A percentile compares a stretch with the other conserved stretches of the same genome.
phyloP scores from a whole-genome alignment of 306 rosid genomes.

The Vigna nakashimae region DNA sequence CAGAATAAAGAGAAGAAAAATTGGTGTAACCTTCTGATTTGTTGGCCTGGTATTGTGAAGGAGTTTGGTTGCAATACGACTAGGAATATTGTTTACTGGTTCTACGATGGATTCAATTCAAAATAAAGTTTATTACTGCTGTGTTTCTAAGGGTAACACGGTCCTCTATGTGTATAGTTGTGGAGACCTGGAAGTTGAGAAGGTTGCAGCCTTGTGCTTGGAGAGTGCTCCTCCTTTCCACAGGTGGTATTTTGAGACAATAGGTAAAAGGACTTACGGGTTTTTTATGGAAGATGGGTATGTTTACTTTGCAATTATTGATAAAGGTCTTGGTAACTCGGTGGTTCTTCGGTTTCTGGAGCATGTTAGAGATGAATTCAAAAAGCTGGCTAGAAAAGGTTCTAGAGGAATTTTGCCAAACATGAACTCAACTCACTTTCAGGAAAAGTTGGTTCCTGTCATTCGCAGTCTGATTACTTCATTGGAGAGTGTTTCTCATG shows the following conservation, averaged over 20 bases:
- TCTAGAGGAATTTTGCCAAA: conserved; percentile 71
- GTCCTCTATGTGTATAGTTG: conserved; percentile 64
- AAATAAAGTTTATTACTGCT: conserved; percentile 72
- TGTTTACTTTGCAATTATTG: conserved; percentile 72
- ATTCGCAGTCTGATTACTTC: conserved; percentile 68
- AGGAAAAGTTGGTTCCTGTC: conserved; percentile 78
- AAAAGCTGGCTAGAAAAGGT: conserved; percentile 61
- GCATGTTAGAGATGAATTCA: conserved; percentile 84
- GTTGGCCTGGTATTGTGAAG: conserved; percentile 30
- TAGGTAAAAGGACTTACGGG: conserved; percentile 67
- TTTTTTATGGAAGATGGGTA: conserved; percentile 80
- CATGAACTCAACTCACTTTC: conserved; percentile 57
- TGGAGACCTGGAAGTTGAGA: conserved; percentile 66
- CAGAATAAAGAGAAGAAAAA: conserved; percentile 28
- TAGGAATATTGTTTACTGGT: conserved; percentile 19
- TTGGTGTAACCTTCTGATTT: conserved; percentile 21
- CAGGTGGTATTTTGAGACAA: conserved; percentile 84
- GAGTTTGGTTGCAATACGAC: conserved; percentile 38
- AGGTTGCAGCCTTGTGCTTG: conserved; percentile 67
- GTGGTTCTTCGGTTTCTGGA: conserved; percentile 76
- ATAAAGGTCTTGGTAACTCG: conserved; percentile 61
- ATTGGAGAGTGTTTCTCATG: conserved; percentile 70
- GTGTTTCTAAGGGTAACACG: conserved; percentile 67
- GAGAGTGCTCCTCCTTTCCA: conserved; percentile 78
- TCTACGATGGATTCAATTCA: conserved; percentile 64